These are phyloP conservation scores for Histomonas meleagridis DNA, from an alignment of 208 protist species.

Conservation along the genomic window DNA sequence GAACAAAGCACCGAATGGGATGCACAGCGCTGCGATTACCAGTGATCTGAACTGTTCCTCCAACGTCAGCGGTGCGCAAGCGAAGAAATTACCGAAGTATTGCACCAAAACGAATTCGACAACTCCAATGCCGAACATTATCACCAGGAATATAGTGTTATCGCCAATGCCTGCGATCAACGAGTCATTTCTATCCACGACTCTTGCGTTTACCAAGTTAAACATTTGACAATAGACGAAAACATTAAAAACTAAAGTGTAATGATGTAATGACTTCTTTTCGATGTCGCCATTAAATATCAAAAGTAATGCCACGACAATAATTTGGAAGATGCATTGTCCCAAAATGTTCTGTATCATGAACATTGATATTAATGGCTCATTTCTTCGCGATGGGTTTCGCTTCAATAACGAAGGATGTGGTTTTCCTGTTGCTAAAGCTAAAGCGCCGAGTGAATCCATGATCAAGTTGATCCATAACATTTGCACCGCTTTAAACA, in stretches of 20 bases:
- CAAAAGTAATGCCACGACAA: slow-evolving; percentile 46
- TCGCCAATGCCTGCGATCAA: not conserved
- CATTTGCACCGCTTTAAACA: slow-evolving; percentile 45
- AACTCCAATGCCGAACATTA: not conserved
- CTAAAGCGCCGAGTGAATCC: slow-evolving; percentile 36
- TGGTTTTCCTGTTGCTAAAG: slow-evolving; percentile 36
- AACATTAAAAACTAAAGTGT: slow-evolving; percentile 48
- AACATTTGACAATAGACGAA: slow-evolving; percentile 50
- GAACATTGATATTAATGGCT: not conserved
- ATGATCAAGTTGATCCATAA: slow-evolving; percentile 45
- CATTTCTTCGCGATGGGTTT: slow-evolving; percentile 42
- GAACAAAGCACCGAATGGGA: not conserved
- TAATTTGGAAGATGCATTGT: not conserved
- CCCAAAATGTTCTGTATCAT: not conserved
- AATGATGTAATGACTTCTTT: not conserved
- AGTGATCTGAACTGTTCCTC: not conserved
- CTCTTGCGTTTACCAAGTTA: slow-evolving; percentile 47
- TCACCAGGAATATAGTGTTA: not conserved
- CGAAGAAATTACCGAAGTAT: not conserved
- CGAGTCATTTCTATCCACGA: not conserved
- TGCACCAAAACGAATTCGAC: slow-evolving; percentile 10
- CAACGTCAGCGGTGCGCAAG: not conserved
- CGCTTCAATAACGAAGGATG: slow-evolving; percentile 38
- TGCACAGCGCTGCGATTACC: not conserved
- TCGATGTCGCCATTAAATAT: slow-evolving; percentile 43